Evolutionary conservation across 306 rosid species (phyloP), one percentile per base, ranked within the genome.

Genomic region (Cucurbita ficifolia): DNA sequence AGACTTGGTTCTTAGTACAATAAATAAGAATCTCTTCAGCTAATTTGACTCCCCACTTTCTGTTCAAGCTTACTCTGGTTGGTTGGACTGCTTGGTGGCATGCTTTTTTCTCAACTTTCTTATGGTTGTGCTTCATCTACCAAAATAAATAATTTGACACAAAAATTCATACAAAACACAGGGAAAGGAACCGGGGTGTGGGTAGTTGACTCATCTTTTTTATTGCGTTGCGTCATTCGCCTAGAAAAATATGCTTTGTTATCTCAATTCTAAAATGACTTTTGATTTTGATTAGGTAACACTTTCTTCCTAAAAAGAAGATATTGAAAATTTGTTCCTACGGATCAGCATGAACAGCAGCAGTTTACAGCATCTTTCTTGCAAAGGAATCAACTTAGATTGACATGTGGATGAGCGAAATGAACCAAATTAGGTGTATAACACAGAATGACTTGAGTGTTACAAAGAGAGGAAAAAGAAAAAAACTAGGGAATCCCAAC

Each of bases 351-450:
- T n/a, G 33, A 18, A 39, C 40, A 39, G 13, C 54, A 68, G 73
- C 21, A 46, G 40, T 46, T 68, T 14, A 46, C 40, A 24, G 7
- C 55, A 22, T 68, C 72, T 43, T 40, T 49, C 73, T 58, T 14
- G 74, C 17, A 49, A 70, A 50, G 33, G 45, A 33, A 69, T 69
- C 56, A 70, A 49, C 39, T 48, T 46, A 29, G 64, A 70, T 18
- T 42, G 75, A 48, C 29, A 70, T 70, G 45, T 16, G 33, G 46
- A 69, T 42, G 69, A 56, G 52, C 67, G 68, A 42, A 48, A 35
- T 50, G 80, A 78, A 79, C 75, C 60, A 73, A 76, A 75, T 74
- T 73, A 84, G 76, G 69, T 39, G 81, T 79, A 76, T 75, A 58
- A 54, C 77, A 77, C 79, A 60, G 75, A 69, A 77, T 21, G 54